Conservation (phyloP, 1,284 basidiomycete genomes). For the Somion occarium region DNA sequence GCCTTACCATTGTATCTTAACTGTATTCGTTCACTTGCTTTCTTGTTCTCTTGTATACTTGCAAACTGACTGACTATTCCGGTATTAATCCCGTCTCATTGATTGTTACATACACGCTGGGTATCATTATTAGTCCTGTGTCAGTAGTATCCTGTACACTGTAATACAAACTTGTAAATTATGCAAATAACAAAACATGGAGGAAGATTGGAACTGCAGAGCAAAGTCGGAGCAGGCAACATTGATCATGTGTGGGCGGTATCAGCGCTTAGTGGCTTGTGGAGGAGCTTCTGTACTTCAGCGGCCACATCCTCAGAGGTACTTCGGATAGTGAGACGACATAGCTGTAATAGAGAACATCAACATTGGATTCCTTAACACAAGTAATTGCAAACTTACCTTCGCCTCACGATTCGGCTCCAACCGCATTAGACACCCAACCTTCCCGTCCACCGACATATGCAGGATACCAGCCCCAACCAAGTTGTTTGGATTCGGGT, state of each 20-base stretch:
- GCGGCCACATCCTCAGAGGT: conserved; percentile 90
- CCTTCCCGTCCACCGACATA: conserved; percentile 83
- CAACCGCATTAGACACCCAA: conserved; percentile 88
- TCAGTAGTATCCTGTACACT: conserved; percentile 8
- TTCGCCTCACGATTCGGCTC: conserved; percentile 96
- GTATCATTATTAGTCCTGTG: conserved; percentile 9
- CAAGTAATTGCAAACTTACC: conserved; percentile 38
- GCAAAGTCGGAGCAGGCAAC: not conserved
- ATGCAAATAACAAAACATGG: conserved; percentile 1
- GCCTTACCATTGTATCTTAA: not conserved
- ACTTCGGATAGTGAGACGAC: conserved; percentile 90
- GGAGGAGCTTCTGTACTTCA: conserved; percentile 71
- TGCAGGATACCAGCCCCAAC: conserved; percentile 94
- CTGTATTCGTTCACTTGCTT: not conserved
- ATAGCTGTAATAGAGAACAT: conserved; percentile 52
- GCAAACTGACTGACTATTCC: not conserved
- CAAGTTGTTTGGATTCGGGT: conserved; percentile 83
- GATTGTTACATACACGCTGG: conserved; percentile 3
- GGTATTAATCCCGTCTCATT: not conserved
- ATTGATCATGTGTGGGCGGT: conserved; percentile 1
- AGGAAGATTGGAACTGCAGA: not conserved
- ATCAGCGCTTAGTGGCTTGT: conserved; percentile 42
- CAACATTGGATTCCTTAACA: not conserved
- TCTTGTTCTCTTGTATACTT: not conserved
- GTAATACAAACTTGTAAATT: conserved; percentile 9